Evolutionary conservation across 768 basidiomycete genomes (phyloP), one percentile per base, ranked within the genome.

Genomic region (Cystofilobasidium ferigula): DNA sequence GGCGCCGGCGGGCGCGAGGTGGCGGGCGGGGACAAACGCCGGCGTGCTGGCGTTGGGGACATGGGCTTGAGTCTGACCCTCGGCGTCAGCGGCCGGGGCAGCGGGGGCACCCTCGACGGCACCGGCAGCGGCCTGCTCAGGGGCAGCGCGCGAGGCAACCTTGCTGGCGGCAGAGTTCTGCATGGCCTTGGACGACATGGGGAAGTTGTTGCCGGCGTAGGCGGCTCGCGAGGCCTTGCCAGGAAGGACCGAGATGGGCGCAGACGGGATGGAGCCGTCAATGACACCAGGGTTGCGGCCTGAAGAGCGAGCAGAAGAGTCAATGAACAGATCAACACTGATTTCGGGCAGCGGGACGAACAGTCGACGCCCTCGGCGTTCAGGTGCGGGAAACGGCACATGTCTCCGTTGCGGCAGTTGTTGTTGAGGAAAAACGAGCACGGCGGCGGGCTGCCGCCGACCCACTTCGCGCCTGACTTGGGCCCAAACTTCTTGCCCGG

Each of bases 361-460:
- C 72, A 71, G 66, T 77, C 76, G 59, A 70, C 72, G 32, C 76
- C 76, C 56, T 75, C 73, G 12, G 72, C 69, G 47, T 72, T 71
- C 32, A 77, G 63, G 62, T 77, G 76, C 56, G 76, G 75, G 71
- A 77, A 77, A 47, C 75, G 75, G 69, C 76, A 77, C 69, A 73
- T 73, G 26, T 76, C 74, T 16, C 57, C 54, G 54, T 67, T 67
- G 53, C 65, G 42, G 65, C 65, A 67, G 14, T 24, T 28, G 14
- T 57, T 57, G 40, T 34, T 62, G 24, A 32, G 51, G 53, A 62
- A 62, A 24, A 56, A 67, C 40, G 35, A 56, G 65, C 65, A 67
- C 16, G 65, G 65, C 43, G 65, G 65, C 12, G 61, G 34, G 34
- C 35, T 58, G 30, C 61, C 67, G 35, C 62, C 62, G 8, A 57